Percentiles rank a stretch among this genome's conserved stretches.
These are phyloP conservation scores for Telopea speciosissima DNA, from an alignment of 177 flowering plant genomes.

Conservation along the genomic window DNA sequence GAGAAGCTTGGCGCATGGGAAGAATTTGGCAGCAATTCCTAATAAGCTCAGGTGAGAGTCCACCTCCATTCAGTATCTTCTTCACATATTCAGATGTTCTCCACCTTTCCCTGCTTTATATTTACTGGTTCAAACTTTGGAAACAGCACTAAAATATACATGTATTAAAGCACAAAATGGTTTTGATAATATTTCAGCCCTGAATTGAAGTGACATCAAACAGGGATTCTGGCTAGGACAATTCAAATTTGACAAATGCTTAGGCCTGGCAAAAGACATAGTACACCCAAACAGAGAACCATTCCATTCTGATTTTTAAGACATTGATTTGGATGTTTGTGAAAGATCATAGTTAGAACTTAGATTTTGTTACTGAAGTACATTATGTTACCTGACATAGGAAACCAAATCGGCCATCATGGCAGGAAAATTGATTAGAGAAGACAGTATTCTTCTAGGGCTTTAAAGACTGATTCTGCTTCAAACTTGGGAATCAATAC, in stretches of 20 bases:
- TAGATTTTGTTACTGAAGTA: neutral
- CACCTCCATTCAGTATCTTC: slow-evolving; percentile 91
- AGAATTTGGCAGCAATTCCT: slow-evolving; percentile 34
- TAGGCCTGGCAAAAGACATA: neutral
- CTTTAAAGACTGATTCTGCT: slow-evolving; percentile 47
- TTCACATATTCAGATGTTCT: slow-evolving; percentile 40
- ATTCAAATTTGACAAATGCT: too few species aligned
- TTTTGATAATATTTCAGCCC: neutral
- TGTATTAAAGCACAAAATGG: neutral
- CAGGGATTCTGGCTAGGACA: too few species aligned
- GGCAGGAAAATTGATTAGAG: slow-evolving; percentile 83
- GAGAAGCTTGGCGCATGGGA: slow-evolving; percentile 62
- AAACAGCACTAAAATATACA: neutral
- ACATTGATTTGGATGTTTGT: too few species aligned
- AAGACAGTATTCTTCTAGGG: slow-evolving; percentile 52
- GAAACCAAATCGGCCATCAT: slow-evolving; percentile 75
- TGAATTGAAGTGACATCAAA: too few species aligned
- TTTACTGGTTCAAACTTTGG: slow-evolving; percentile 28
- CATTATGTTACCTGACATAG: slow-evolving; percentile 38
- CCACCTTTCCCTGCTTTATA: slow-evolving; percentile 26
- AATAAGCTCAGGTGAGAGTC: slow-evolving; percentile 47
- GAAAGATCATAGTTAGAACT: too few species aligned
- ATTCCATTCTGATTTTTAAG: too few species aligned
- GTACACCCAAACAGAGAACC: too few species aligned
- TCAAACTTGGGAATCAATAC: slow-evolving; percentile 76